phyloP scores from a whole-genome alignment of 164 flowering plant species.

The Dillenia suffruticosa region DNA sequence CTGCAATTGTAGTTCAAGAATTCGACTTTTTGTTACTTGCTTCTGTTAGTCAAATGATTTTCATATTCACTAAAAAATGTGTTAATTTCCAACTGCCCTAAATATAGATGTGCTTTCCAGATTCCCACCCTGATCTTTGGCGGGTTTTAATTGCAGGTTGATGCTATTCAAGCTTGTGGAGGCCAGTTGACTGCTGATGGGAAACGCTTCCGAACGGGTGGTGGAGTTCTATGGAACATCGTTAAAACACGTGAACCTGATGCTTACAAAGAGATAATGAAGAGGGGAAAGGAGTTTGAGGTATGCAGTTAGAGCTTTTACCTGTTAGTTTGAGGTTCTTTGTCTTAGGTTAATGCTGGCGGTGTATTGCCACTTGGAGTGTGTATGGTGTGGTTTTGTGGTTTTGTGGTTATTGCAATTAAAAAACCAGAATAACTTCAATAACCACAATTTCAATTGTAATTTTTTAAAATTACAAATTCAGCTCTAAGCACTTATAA shows the following conservation, averaged over 20 bases:
- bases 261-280: constrained; percentile 87
- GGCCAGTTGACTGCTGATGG: constrained; percentile 96
- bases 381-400: no score
- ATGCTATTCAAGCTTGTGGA: constrained; percentile 87
- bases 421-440: no score
- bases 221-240: constrained; percentile 86
- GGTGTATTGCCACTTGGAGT: neutral
- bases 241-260: constrained; percentile 79
- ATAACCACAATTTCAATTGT: no score
- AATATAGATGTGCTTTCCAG: no score
- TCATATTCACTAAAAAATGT: no score
- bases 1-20: no score
- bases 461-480: neutral
- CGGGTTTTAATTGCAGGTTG: constrained; percentile 49
- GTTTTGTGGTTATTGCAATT: neutral
- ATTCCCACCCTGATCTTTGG: no score
- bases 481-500: neutral
- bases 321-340: neutral
- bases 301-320: constrained; percentile 25
- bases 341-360: neutral
- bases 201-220: constrained; percentile 59
- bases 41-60: no score
- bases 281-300: constrained; percentile 79
- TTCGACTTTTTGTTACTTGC: no score
- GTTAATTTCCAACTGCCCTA: no score